A percentile compares a stretch with the other conserved stretches of the same genome.
Conservation (phyloP, 441 rosid genomes). For the Pelargonium citronellum region DNA sequence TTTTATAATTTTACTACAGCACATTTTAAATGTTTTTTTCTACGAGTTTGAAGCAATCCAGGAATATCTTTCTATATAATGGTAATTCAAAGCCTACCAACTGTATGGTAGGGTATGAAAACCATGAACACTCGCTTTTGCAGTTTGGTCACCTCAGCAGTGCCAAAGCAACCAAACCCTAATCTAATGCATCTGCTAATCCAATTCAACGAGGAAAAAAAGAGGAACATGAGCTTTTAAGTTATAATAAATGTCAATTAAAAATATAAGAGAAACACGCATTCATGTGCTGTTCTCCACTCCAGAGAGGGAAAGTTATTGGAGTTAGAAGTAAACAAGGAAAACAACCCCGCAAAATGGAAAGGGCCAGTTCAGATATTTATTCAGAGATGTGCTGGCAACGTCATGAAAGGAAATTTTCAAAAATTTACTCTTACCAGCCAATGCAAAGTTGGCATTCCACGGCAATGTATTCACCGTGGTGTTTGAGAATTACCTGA, state of each 20-base stretch:
- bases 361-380: neutral
- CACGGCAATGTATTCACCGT: neutral
- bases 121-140: neutral
- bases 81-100: neutral
- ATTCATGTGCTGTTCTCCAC: neutral
- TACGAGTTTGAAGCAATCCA: neutral
- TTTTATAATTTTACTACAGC: neutral
- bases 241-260: too few relatives aligned
- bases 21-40: neutral
- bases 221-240: neutral
- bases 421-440: neutral
- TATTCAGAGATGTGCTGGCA: neutral
- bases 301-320: conserved; percentile 1
- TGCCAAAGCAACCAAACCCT: neutral
- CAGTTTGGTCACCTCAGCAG: neutral
- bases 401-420: neutral
- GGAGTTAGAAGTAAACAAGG: neutral
- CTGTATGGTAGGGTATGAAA: neutral
- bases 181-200: neutral
- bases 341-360: neutral
- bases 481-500: neutral
- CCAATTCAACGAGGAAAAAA: neutral
- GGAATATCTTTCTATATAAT: neutral
- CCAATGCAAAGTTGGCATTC: neutral
- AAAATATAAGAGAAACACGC: neutral